Conservation (phyloP, 1,284 basidiomycete species). For the Trametes versicolor region DNA sequence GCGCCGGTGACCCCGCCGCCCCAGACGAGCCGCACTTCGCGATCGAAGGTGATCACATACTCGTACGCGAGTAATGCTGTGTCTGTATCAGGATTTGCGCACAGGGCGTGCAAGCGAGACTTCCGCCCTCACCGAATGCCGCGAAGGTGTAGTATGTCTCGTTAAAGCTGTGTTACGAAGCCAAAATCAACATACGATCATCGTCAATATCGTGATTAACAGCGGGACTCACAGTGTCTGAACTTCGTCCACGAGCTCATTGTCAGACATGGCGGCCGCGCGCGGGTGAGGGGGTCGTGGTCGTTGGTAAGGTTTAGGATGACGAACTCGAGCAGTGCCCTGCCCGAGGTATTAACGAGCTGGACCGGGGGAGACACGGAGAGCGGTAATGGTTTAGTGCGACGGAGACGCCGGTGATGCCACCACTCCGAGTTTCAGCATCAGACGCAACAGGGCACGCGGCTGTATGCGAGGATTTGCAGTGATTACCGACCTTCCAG, state of each 20-base stretch:
- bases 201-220: background rate
- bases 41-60: slow-evolving; percentile 31
- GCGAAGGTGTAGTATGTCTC: slow-evolving; percentile 20
- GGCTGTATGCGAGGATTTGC: too few relatives aligned
- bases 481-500: too few relatives aligned
- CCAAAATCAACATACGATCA: too few relatives aligned
- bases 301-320: background rate
- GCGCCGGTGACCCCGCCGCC: slow-evolving; percentile 30
- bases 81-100: background rate
- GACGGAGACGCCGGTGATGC: background rate
- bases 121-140: slow-evolving; percentile 15
- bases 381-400: background rate
- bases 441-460: too few relatives aligned
- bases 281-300: background rate
- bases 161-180: slow-evolving; percentile 8
- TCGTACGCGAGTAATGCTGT: slow-evolving; percentile 28
- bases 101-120: background rate
- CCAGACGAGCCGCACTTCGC: slow-evolving; percentile 35
- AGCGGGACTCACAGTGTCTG: slow-evolving; percentile 1
- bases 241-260: background rate
- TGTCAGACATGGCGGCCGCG: slow-evolving; percentile 6
- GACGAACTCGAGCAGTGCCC: background rate
- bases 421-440: too few relatives aligned
- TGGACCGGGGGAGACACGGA: background rate
- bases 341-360: background rate